These are phyloP conservation scores for Punica granatum DNA, from an alignment of 345 rosid species.

Conservation along the genomic window DNA sequence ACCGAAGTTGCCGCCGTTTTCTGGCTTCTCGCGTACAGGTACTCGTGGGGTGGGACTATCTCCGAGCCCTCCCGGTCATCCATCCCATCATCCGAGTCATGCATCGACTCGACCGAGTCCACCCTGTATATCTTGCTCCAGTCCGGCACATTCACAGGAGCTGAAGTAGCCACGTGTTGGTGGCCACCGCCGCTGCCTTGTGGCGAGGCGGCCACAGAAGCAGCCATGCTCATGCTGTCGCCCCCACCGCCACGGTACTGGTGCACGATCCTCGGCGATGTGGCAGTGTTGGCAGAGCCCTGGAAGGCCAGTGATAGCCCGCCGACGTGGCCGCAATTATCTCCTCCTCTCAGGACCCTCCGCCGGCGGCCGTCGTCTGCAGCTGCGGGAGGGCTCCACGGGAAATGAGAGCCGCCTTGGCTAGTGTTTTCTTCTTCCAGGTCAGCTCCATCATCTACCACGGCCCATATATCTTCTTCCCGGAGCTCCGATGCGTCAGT, in stretches of 20 bases:
- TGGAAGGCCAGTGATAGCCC: constrained; percentile 71
- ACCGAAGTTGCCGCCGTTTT: constrained; percentile 56
- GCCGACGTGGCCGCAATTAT: constrained; percentile 32
- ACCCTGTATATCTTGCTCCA: constrained; percentile 86
- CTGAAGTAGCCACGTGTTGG: constrained; percentile 64
- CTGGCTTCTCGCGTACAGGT: constrained; percentile 42
- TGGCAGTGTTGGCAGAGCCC: constrained; percentile 27
- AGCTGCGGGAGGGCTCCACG: constrained; percentile 36
- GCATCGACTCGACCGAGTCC: constrained; percentile 74
- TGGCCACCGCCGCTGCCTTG: not conserved
- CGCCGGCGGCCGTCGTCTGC: constrained; percentile 16
- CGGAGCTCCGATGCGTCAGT: constrained; percentile 40
- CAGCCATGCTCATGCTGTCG: constrained; percentile 16
- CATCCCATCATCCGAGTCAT: constrained; percentile 54
- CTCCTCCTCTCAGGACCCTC: constrained; percentile 10
- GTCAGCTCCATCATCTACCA: constrained; percentile 29
- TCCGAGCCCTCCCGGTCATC: constrained; percentile 42
- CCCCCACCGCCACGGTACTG: constrained; percentile 50
- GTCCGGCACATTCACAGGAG: constrained; percentile 87
- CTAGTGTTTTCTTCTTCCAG: constrained; percentile 6
- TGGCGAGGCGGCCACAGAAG: not conserved
- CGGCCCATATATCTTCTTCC: constrained; percentile 89
- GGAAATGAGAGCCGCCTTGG: constrained; percentile 16
- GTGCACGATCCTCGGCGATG: constrained; percentile 62
- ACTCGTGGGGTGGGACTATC: constrained; percentile 96